phyloP scores from a whole-genome alignment of 345 rosid species.

The Arabis hirsuta region DNA sequence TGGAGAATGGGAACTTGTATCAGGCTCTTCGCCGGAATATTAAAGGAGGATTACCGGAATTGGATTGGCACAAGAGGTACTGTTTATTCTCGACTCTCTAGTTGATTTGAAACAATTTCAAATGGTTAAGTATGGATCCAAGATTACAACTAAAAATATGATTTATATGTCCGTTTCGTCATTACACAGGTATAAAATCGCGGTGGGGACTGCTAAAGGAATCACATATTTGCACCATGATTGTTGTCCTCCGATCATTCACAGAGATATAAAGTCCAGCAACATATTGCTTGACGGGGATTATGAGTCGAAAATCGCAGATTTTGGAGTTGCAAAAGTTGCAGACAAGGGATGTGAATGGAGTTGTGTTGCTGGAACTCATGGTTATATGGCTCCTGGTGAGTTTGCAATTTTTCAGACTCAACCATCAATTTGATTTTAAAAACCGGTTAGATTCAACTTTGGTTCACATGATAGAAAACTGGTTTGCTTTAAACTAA shows the following conservation, averaged over 20 bases:
- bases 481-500: background rate
- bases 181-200: constrained; percentile 63
- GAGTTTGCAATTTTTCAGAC: constrained; percentile 37
- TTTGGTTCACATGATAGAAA: constrained; percentile 1
- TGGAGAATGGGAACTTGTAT: constrained; percentile 79
- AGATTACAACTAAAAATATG: background rate
- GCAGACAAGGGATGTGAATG: constrained; percentile 58
- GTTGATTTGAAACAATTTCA: background rate
- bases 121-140: constrained; percentile 13
- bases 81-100: background rate
- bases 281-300: constrained; percentile 73
- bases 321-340: constrained; percentile 86
- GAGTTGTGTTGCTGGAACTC: constrained; percentile 78
- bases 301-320: constrained; percentile 81
- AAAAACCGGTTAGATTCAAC: background rate
- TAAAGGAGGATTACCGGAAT: constrained; percentile 58
- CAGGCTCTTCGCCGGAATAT: constrained; percentile 59
- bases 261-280: constrained; percentile 86
- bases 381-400: constrained; percentile 96
- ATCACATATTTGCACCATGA: constrained; percentile 88
- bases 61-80: constrained; percentile 77
- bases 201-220: constrained; percentile 83
- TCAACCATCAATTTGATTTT: background rate
- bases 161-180: background rate
- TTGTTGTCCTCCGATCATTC: constrained; percentile 78